Base-by-base conservation (phyloP, 257 asterid species). In the Capsicum baccatum region DNA sequence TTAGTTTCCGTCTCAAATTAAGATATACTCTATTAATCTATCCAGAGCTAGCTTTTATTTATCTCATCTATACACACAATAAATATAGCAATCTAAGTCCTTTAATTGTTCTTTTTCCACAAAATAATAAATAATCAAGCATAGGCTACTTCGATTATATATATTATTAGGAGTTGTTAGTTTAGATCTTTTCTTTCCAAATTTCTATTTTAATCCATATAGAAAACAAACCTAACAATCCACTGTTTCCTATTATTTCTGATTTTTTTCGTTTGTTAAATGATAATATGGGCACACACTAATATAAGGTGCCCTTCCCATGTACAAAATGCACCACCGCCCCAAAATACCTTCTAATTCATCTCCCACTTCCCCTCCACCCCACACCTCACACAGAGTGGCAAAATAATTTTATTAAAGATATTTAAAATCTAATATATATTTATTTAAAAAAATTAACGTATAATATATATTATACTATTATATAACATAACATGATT, bases 301-400 rank as follows among this genome's bases (percentile, higher is more conserved):
- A 21, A 19, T 21, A 19, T 12, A 71, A 48, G 62, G 81, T 74
- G 81, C 21, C 47, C 21, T 50, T 50, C 80, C 21, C 62, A 50
- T 50, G 81, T 50, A 21, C 11, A 74, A 26, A 26, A 50, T 74
- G 62, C 81, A 74, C 81, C 47, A 73, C 59, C 59, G 59, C 42
- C 80, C 80, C n/a, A 19, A 73, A 50, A 74, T 48, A 12, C 12
- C n/a, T 47, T 74, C 19, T 39, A 50, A 74, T 50, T 74, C 81
- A 74, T 8, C 16, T 63, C 26, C 42, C 33, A 26, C 33, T 26
- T 26, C 33, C 33, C 33, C 33, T 26, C 33, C 33, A 26, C 33
- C 33, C 33, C 33, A 26, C 69, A 63, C 69, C 69, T n/a, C 12
- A 2, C 56, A 9, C 3, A 26, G 33, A 26, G 33, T 26, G 33